Evolutionary conservation across 1,284 basidiomycete genomes (phyloP).

Genomic region (Naganishia albida): DNA sequence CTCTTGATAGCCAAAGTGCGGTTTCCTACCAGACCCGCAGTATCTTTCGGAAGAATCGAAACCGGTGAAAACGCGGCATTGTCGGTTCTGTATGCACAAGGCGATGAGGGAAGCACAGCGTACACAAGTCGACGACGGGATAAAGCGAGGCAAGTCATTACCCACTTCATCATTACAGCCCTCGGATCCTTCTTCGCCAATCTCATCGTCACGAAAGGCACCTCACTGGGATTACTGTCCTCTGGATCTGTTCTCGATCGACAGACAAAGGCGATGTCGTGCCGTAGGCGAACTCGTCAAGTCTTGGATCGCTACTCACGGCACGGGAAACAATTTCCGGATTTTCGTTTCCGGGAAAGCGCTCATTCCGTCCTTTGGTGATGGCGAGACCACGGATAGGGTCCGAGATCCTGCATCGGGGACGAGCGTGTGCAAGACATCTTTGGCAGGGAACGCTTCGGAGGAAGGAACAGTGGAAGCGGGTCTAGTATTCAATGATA

Average conservation of each 20-base stretch:
- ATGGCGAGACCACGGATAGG: not conserved
- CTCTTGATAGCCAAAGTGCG: slow-evolving; percentile 86
- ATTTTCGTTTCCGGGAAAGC: slow-evolving; percentile 69
- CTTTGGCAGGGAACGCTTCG: slow-evolving; percentile 8
- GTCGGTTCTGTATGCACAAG: slow-evolving; percentile 84
- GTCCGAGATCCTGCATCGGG: not conserved
- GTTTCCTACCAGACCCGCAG: slow-evolving; percentile 69
- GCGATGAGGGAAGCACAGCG: slow-evolving; percentile 30
- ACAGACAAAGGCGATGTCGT: slow-evolving; percentile 61
- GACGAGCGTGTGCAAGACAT: slow-evolving; percentile 61
- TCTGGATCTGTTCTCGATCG: slow-evolving; percentile 77
- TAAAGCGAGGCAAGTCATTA: slow-evolving; percentile 31
- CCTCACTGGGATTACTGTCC: slow-evolving; percentile 72
- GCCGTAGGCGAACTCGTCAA: slow-evolving; percentile 73
- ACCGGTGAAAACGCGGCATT: slow-evolving; percentile 67
- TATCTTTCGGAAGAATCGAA: slow-evolving; percentile 64
- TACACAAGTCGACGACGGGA: not conserved
- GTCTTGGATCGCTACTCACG: slow-evolving; percentile 66
- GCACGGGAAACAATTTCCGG: slow-evolving; percentile 73
- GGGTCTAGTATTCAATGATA: not conserved
- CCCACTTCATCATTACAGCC: slow-evolving; percentile 33
- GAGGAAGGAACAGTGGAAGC: not conserved
- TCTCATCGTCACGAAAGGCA: slow-evolving; percentile 53
- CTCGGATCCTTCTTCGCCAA: not conserved
- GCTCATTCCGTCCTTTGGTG: slow-evolving; percentile 46